Percentiles rank a stretch among this genome's conserved stretches.
phyloP scores from a whole-genome alignment of 257 asterid genomes.

The Cruciata laevipes region DNA sequence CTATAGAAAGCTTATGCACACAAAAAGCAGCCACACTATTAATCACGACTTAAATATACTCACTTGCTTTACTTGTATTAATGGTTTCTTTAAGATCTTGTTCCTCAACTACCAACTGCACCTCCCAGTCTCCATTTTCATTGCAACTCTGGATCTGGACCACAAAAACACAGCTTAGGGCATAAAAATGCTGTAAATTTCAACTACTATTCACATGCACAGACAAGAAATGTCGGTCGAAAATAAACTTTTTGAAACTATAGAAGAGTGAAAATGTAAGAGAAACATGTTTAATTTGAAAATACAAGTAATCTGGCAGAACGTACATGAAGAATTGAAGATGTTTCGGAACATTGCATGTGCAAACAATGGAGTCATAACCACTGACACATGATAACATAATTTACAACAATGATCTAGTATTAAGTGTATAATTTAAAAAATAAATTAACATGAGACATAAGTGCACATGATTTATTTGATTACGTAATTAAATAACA shows the following conservation, averaged over 20 bases:
- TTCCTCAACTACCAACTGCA: slow-evolving; percentile 5
- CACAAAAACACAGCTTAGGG: neutral
- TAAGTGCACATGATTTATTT: too few species aligned
- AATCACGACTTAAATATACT: neutral
- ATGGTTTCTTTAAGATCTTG: slow-evolving; percentile 3
- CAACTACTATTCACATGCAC: neutral
- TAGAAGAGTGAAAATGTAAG: too few species aligned
- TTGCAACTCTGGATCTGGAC: slow-evolving; percentile 1
- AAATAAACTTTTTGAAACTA: neutral
- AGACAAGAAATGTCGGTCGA: neutral
- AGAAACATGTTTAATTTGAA: neutral
- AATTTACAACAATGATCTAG: neutral
- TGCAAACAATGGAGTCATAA: neutral
- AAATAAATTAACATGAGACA: too few species aligned
- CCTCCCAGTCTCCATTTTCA: slow-evolving; percentile 1
- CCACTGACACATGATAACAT: neutral
- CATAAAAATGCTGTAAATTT: slow-evolving; percentile 2
- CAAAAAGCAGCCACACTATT: neutral
- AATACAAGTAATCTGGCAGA: neutral
- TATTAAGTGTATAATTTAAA: too few species aligned
- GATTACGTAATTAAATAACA: too few species aligned
- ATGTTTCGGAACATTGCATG: neutral
- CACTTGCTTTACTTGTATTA: neutral
- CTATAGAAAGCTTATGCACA: neutral
- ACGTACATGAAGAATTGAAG: neutral